Evolutionary conservation across 805 yeast genomes (phyloP).

Genomic region (Kazachstania taianensis): DNA sequence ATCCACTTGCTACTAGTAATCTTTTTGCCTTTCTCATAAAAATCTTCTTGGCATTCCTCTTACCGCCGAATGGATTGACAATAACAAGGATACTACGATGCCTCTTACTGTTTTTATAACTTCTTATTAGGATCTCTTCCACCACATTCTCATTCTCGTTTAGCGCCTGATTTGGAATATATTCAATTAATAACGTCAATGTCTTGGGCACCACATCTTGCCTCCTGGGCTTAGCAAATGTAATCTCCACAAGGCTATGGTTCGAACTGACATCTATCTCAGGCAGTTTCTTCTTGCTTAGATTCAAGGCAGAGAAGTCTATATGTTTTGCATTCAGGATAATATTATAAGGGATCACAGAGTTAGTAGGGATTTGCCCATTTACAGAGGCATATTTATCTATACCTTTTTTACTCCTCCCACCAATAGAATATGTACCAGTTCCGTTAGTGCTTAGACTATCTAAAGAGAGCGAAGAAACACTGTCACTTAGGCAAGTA

Average conservation of each 20-base stretch:
- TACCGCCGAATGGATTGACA: constrained; percentile 88
- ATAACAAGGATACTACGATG: constrained; percentile 49
- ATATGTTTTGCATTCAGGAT: constrained; percentile 23
- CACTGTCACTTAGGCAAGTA: constrained; percentile 26
- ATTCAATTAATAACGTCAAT: constrained; percentile 24
- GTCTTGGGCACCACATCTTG: constrained; percentile 30
- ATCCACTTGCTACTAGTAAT: constrained; percentile 59
- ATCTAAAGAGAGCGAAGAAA: constrained; percentile 1
- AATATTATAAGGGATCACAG: constrained; percentile 28
- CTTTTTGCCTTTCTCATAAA: constrained; percentile 56
- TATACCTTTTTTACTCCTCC: not conserved
- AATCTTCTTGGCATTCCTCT: constrained; percentile 58
- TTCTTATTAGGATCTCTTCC: constrained; percentile 28
- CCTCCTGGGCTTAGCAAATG: constrained; percentile 30
- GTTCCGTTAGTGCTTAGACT: no score
- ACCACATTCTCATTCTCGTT: constrained; percentile 17
- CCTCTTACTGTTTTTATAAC: constrained; percentile 34
- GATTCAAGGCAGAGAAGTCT: constrained; percentile 2
- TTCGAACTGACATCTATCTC: constrained; percentile 1
- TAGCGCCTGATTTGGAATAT: not conserved
- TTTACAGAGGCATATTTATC: constrained; percentile 17
- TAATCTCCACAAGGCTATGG: constrained; percentile 23
- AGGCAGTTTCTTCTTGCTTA: constrained; percentile 3
- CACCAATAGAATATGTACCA: not conserved
- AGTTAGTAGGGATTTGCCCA: constrained; percentile 26